Evolutionary conservation across 192 early-diverging fungal genomes (phyloP), one percentile per base, ranked within the genome.

Genomic region (Coemansia sp.): DNA sequence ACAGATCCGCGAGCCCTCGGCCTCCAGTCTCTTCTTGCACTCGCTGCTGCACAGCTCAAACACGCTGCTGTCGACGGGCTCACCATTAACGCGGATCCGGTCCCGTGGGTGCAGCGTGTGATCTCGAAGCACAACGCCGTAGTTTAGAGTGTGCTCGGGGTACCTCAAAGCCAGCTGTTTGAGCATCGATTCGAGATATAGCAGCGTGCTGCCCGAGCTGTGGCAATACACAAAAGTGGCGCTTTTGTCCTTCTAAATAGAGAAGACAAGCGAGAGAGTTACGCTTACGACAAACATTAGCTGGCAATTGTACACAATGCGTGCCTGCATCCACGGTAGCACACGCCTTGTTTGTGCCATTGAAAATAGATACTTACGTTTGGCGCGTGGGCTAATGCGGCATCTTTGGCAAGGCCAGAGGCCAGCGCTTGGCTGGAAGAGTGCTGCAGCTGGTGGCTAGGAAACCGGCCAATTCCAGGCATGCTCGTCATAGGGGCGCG

Each of bases 161-260:
- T 64, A 33, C 39, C 38, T 65, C 18, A 33, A 39, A 16, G 60
- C 31, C 34, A 80, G 72, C 59, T 80, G 72, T 12, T 38, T 59
- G 5, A 80, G 62, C 69, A 75, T 75, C 3, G 78, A 75, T 33
- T 75, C 78, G n/a, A 75, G 62, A 43, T 75, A 80, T n/a, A 69
- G 31, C 38, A 75, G 45, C 1, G 69, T 75, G 2, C 66, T 75
- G 2, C 73, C 78, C 25, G 35, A 23, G 6, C 33, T 34, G 52
- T 33, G 33, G 43, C 66, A 53, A 48, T 72, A 75, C 9, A 80
- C 52, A 39, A 80, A 61, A 14, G 72, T 36, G 3, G 59, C 78
- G 45, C 59, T 68, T 28, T 55, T 70, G 2, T 68, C 68, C 56
- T 58, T 56, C 73, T 75, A 75, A 38, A 59, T 12, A 12, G 16